Conservation (phyloP, 371 early-diverging fungal species). For the Apophysomyces sp. region DNA sequence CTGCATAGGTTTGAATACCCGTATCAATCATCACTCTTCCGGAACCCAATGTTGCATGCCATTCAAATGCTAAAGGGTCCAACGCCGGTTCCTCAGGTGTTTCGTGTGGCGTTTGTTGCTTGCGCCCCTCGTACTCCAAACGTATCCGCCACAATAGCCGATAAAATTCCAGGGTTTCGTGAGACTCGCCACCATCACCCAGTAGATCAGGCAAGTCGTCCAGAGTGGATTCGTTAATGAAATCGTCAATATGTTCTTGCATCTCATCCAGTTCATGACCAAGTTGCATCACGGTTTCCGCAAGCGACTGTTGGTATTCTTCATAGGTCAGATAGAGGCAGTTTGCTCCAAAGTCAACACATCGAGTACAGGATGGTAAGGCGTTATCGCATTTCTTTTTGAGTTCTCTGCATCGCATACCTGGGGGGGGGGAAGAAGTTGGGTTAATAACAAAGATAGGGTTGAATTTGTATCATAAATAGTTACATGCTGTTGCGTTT, state of each 20-base stretch:
- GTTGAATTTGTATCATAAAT: too few relatives aligned
- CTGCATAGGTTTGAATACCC: constrained; percentile 1
- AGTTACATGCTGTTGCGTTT: constrained; percentile 2
- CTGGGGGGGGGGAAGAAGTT: background rate
- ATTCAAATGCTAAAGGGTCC: background rate
- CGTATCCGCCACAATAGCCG: constrained; percentile 3
- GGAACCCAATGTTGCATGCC: constrained; percentile 1
- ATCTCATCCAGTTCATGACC: constrained; percentile 5
- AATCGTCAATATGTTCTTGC: background rate
- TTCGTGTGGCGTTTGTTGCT: background rate
- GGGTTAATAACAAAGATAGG: background rate
- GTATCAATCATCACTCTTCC: constrained; percentile 4
- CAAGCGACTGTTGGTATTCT: constrained; percentile 6
- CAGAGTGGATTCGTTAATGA: background rate
- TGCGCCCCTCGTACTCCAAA: background rate
- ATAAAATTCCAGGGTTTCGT: constrained; percentile 4
- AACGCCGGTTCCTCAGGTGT: background rate
- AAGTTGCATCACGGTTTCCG: background rate
- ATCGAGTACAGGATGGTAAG: constrained; percentile 3
- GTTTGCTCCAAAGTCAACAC: constrained; percentile 5
- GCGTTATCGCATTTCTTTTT: constrained; percentile 6
- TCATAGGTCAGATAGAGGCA: constrained; percentile 4
- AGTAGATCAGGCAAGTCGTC: background rate
- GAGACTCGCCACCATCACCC: background rate
- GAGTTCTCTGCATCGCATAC: constrained; percentile 5